Evolutionary conservation across 208 protist genomes (phyloP), one percentile per base, ranked within the genome.

Genomic region (Trypanosoma melophagium): DNA sequence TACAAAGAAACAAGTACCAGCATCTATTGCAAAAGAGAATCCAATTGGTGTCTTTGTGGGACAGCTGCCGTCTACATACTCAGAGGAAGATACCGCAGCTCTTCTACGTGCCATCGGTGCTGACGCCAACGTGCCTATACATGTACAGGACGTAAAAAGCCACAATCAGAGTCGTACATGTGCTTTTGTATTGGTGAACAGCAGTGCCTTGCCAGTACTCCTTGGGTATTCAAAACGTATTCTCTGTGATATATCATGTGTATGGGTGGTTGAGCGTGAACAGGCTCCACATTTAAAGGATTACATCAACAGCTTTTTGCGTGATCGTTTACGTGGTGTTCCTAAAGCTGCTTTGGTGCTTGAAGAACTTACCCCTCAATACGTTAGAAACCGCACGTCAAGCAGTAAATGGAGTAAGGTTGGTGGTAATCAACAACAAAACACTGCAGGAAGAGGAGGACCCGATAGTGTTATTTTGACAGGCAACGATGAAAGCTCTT

Each of bases 101-200:
- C 72, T 94, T 7, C 74, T 94, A 21, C 79, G 81, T 50, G 79
- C 80, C 1, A 84, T 94, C 51, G 88, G 79, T 35, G 70, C 71
- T 25, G 76, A 86, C 55, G 60, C 73, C 25, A 77, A 77, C 12
- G 71, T 81, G 35, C 41, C 65, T 5, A 81, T 94, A 53, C 77
- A 90, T 56, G 81, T 90, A 14, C 78, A 83, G 38, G 84, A 90
- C 57, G 84, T 94, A 49, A 94, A 94, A 72, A 83, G 77, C 53
- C 88, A 94, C 73, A 81, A 82, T 61, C 78, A 81, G n/a, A 84
- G 89, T 53, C 84, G 83, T 13, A 91, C 88, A 7, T 94, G 88
- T 60, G 88, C 88, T n/a, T 94, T 94, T 71, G 77, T 94, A 12
- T 79, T 89, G 76, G 74, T 91, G 55, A 94, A 94, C 65, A 68